Conservation (phyloP, 2,329 filamentous ascomycete species). For the Colletotrichum sp. region DNA sequence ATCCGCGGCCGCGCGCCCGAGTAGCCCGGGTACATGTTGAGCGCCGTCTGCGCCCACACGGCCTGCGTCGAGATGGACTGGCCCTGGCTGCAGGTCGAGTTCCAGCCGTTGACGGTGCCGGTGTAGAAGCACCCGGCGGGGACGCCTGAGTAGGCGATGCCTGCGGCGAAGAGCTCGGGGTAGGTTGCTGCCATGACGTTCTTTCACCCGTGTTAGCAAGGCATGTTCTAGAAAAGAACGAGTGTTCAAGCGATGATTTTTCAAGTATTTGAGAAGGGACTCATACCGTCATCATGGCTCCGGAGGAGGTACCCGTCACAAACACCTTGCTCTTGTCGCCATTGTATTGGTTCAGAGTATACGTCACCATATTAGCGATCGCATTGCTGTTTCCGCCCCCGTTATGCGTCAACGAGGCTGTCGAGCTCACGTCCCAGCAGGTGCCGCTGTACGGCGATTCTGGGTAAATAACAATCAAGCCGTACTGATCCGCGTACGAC, state of each 20-base stretch:
- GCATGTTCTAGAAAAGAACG: background rate
- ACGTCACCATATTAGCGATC: constrained; percentile 65
- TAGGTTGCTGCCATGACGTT: constrained; percentile 54
- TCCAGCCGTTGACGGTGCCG: constrained; percentile 51
- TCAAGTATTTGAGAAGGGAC: background rate
- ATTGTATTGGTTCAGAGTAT: constrained; percentile 56
- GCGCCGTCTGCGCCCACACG: constrained; percentile 53
- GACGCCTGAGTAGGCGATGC: constrained; percentile 47
- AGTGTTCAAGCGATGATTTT: background rate
- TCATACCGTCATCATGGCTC: constrained; percentile 56
- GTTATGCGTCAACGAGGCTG: constrained; percentile 55
- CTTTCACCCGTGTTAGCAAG: background rate
- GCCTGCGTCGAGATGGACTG: constrained; percentile 44
- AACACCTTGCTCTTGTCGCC: constrained; percentile 58
- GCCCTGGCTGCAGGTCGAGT: constrained; percentile 55
- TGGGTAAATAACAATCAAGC: constrained; percentile 60
- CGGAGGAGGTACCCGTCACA: constrained; percentile 54
- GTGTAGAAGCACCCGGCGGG: constrained; percentile 50
- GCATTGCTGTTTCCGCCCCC: constrained; percentile 62
- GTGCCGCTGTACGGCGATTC: constrained; percentile 53
- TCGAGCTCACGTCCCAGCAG: constrained; percentile 65
- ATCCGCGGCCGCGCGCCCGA: constrained; percentile 55
- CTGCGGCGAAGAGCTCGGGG: constrained; percentile 52
- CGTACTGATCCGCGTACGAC: constrained; percentile 42
- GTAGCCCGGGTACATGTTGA: constrained; percentile 54